Evolutionary conservation across 768 basidiomycete species (phyloP).

Genomic region (Scleroderma bovista): DNA sequence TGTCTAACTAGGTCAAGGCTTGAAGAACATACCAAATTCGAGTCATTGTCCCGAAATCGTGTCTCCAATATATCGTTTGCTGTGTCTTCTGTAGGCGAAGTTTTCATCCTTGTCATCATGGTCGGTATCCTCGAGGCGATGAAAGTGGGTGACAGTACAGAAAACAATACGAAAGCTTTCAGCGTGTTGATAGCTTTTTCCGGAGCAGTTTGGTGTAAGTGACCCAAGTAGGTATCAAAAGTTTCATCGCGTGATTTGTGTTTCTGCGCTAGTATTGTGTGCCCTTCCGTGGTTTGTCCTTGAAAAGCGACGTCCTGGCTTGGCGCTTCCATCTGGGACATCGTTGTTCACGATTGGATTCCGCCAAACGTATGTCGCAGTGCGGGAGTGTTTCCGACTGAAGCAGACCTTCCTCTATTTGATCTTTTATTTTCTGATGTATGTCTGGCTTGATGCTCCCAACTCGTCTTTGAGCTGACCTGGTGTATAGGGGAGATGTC

Average conservation of each 20-base stretch:
- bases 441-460: slow-evolving; percentile 16
- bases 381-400: slow-evolving; percentile 58
- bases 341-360: slow-evolving; percentile 60
- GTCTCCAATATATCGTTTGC: slow-evolving; percentile 75
- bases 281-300: slow-evolving; percentile 71
- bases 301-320: slow-evolving; percentile 62
- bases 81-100: slow-evolving; percentile 63
- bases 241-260: not conserved
- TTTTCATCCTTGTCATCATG: slow-evolving; percentile 65
- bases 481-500: slow-evolving; percentile 55
- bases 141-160: slow-evolving; percentile 51
- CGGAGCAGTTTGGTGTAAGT: slow-evolving; percentile 69
- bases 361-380: slow-evolving; percentile 57
- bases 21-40: slow-evolving; percentile 47
- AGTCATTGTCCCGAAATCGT: slow-evolving; percentile 64
- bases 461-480: not conserved
- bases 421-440: slow-evolving; percentile 74
- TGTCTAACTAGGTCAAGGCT: slow-evolving; percentile 21
- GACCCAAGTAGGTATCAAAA: not conserved
- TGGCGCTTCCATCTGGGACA: slow-evolving; percentile 51
- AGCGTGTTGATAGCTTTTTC: slow-evolving; percentile 75
- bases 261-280: slow-evolving; percentile 43
- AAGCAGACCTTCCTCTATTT: slow-evolving; percentile 74
- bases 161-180: slow-evolving; percentile 72
- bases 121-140: slow-evolving; percentile 69